Evolutionary conservation across 495 filamentous ascomycete genomes (phyloP), one percentile per base, ranked within the genome.

Genomic region (Penicillium bovifimosum): DNA sequence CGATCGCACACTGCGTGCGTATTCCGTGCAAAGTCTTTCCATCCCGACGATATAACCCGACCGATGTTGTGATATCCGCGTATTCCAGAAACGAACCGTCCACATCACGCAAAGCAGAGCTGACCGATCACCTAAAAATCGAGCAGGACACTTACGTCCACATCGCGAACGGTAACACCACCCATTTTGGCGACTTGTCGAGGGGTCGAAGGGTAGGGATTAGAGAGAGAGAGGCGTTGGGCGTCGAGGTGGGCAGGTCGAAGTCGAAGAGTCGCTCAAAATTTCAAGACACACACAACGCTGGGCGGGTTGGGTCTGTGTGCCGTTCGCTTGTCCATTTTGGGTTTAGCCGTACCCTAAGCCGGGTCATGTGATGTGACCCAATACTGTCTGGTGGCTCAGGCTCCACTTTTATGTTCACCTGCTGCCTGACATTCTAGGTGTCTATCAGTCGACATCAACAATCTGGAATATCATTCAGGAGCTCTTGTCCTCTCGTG

Each of bases 101-200:
- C 59, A 52, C 49, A 54, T 47, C 43, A 42, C 32, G 18, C 55
- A 44, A 50, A 60, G 62, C 57, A 58, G 59, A 62, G 60, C 53
- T 59, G 43, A 50, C 43, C 31, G 51, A 53, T 36, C 36, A 47
- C 54, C 50, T 50, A 31, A 32, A 50, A 45, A 47, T 54, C 52
- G 52, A 53, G 55, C 57, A 60, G 59, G 65, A 55, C 67, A 83
- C 86, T 78, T 83, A 90, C 88, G 80, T 91, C 88, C 71, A 92
- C 88, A 81, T 92, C 88, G 74, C 88, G 88, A 76, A 92, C 88
- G 67, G 80, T 84, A 74, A 88, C 82, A 77, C 88, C 88, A 76
- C 86, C 80, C 88, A 92, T 92, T 69, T 77, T 89, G 76, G 79
- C 81, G 79, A 78, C 78, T 71, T 73, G 56, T 60, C 55, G 58